Evolutionary conservation across 495 filamentous ascomycete genomes (phyloP), one percentile per base, ranked within the genome.

Genomic region (Hypoxylon crocopeplum): DNA sequence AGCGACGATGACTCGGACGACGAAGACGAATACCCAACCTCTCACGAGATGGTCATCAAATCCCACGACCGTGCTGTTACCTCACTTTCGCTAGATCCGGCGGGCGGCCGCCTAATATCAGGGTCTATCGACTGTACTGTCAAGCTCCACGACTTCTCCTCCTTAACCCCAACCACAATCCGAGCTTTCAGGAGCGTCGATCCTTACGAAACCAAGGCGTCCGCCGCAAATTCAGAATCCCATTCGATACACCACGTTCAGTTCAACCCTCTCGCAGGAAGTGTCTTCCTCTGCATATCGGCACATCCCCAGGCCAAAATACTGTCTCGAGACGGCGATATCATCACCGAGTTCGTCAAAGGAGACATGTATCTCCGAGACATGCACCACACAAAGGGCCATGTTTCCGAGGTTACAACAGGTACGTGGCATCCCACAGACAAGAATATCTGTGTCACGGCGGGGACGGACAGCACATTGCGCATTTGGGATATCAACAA

Each of bases 301-400:
- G 93, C 93, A 0, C 87, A 90, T 6, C 84, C 92, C 1, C 95
- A 98, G 69, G 91, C 93, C 2, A 91, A 90, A 70, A 86, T 98
- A 36, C 79, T 97, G 65, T 88, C 82, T 66, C 86, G 94, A 59
- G 93, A 98, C 77, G 94, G 94, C 6, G 91, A 92, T 32, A 80
- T 87, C 7, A 50, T 92, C 10, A 86, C 87, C 1, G 92, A 97
- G 70, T 97, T 96, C 59, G 86, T 88, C 48, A 98, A 98, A 74
- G 94, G 94, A 16, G 94, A 98, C 68, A 97, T 97, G 93, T 98
- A 98, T 68, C 75, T 98, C 50, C 83, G 94, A 32, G 95, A 98
- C 68, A 91, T 97, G 84, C 82, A 97, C 70, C 91, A 97, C 69
- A 98, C 94, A 0, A 98, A 97, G 67, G 94, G 94, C 0, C 94